phyloP scores from a whole-genome alignment of 495 filamentous ascomycete species.

The Astrothelium macrocarpum region DNA sequence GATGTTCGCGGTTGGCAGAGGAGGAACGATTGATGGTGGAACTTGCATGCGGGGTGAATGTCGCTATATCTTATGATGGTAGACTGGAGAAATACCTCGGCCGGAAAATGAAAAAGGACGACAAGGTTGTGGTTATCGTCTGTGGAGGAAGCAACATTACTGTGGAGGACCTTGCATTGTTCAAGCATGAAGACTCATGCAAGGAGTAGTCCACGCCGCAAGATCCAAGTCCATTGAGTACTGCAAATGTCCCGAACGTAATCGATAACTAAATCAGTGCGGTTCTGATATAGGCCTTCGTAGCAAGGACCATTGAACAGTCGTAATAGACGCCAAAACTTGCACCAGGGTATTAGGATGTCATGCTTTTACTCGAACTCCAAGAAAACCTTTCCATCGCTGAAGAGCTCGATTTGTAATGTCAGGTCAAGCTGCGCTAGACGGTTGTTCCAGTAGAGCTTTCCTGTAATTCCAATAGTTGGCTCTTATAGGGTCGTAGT shows the following conservation, averaged over 20 bases:
- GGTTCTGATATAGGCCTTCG: too few species aligned
- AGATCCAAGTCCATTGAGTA: conserved; percentile 20
- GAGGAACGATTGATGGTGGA: conserved; percentile 76
- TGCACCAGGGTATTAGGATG: not conserved
- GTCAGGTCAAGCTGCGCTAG: conserved; percentile 3
- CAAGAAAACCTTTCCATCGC: not conserved
- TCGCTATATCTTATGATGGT: conserved; percentile 47
- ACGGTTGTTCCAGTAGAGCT: conserved; percentile 30
- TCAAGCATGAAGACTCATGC: conserved; percentile 45
- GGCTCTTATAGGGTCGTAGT: conserved; percentile 80
- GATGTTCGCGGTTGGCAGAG: conserved; percentile 64
- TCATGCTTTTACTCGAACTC: not conserved
- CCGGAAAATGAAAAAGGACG: conserved; percentile 43
- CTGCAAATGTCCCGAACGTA: conserved; percentile 14
- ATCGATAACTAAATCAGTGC: not conserved
- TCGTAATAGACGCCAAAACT: not conserved
- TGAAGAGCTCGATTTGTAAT: not conserved
- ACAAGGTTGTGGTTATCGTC: conserved; percentile 73
- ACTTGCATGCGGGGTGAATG: conserved; percentile 63
- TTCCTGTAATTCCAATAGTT: conserved; percentile 88
- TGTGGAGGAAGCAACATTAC: conserved; percentile 78
- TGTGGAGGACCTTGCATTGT: conserved; percentile 54
- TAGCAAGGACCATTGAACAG: not conserved
- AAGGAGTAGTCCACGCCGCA: conserved; percentile 14
- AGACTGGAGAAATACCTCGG: conserved; percentile 54